Evolutionary conservation across 2,329 filamentous ascomycete genomes (phyloP), one percentile per base, ranked within the genome.

Genomic region (Furcasterigmium furcatum): DNA sequence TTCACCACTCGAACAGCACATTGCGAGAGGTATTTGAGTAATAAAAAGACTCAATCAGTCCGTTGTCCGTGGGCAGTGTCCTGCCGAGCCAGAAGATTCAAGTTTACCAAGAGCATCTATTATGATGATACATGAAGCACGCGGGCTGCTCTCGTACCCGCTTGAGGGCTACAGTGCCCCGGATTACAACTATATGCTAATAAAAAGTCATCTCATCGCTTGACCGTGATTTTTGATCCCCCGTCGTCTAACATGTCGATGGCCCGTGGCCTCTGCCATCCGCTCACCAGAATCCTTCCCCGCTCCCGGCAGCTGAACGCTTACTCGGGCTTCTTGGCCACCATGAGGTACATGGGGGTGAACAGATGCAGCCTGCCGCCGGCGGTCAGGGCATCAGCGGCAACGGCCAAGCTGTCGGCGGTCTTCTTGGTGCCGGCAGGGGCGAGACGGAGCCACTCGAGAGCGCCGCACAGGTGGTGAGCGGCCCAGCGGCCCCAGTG

Each of bases 271-370:
- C 16, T 19, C 19, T 9, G 18, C 18, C 34, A n/a, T 36, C 34
- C 34, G 34, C 34, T 16, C 34, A 19, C 34, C 34, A 19, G n/a
- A 36, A 14, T 14, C 34, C 34, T 6, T 2, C 18, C 18, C 6
- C 13, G 7, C 30, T n/a, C 30, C 30, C 13, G 13, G 14, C 13
- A n/a, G 25, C 13, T 5, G 18, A 32, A 32, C 16, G n/a, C 34
- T 36, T 36, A 36, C 41, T 43, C 39, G 18, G 92, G 90, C 78
- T 96, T 96, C 70, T 88, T 84, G 50, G 83, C 92, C 48, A 96
- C 82, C 89, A 96, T 96, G 62, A 97, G 75, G 72, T 96, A 96
- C 92, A 97, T 97, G 46, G 92, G 92, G 2, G 92, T 97, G 72
- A 97, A 97, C n/a, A 97, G 79, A 67, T 95, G 88, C 73, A 91